Evolutionary conservation across 78 protist species (phyloP).

Genomic region (Dictyostelium discoideum): dicty_2.7 NC_007088.5:8309001-8309500

Average conservation of each 20-base stretch:
- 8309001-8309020: too few species aligned
- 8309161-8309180: neutral
- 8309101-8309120: neutral
- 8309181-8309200: neutral
- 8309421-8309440: neutral
- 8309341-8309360: neutral
- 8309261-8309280: neutral
- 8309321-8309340: neutral
- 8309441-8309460: neutral
- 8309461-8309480: neutral
- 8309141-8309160: neutral
- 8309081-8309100: neutral
- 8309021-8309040: neutral
- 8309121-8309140: neutral
- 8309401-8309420: neutral
- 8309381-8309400: neutral
- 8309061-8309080: neutral
- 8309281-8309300: neutral
- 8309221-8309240: neutral
- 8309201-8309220: neutral
- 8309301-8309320: neutral
- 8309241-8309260: neutral
- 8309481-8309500: neutral
- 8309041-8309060: neutral
- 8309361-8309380: neutral